phyloP scores from a whole-genome alignment of 2,329 filamentous ascomycete genomes.

The Clarireedia sp. region DNA sequence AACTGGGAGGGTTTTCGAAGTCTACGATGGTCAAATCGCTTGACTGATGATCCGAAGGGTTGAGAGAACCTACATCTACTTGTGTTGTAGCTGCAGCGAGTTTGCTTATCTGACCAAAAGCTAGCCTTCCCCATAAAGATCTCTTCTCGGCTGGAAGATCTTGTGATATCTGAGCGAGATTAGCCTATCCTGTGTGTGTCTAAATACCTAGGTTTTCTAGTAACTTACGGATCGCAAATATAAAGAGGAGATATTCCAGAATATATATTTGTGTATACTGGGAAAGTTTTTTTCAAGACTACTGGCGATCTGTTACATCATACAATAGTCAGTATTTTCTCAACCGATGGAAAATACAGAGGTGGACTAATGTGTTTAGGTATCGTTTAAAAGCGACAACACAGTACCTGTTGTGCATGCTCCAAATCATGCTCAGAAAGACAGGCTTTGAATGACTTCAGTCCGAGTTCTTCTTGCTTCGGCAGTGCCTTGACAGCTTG shows the following conservation, averaged over 20 bases:
- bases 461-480: conserved; percentile 25
- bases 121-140: conserved; percentile 25
- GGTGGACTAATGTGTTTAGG: background rate
- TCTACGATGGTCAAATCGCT: conserved; percentile 12
- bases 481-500: conserved; percentile 26
- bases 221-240: conserved; percentile 28
- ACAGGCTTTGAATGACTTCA: conserved; percentile 27
- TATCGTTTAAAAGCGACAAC: background rate
- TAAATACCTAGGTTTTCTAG: background rate
- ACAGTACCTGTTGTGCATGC: conserved; percentile 27
- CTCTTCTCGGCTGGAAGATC: conserved; percentile 23
- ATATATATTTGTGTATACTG: conserved; percentile 26
- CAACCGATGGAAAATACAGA: background rate
- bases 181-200: conserved; percentile 9
- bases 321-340: background rate
- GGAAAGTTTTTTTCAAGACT: conserved; percentile 29
- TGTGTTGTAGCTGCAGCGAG: conserved; percentile 26
- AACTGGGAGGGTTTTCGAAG: conserved; percentile 22
- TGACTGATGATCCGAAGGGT: background rate
- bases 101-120: conserved; percentile 25
- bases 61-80: conserved; percentile 20
- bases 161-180: conserved; percentile 15
- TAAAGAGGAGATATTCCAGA: conserved; percentile 29
- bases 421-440: conserved; percentile 27
- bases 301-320: conserved; percentile 24